Percentiles rank a stretch among this genome's conserved stretches.
Conservation (phyloP, 2,329 filamentous ascomycete species). For the Aspergillus spinulosporus region DNA sequence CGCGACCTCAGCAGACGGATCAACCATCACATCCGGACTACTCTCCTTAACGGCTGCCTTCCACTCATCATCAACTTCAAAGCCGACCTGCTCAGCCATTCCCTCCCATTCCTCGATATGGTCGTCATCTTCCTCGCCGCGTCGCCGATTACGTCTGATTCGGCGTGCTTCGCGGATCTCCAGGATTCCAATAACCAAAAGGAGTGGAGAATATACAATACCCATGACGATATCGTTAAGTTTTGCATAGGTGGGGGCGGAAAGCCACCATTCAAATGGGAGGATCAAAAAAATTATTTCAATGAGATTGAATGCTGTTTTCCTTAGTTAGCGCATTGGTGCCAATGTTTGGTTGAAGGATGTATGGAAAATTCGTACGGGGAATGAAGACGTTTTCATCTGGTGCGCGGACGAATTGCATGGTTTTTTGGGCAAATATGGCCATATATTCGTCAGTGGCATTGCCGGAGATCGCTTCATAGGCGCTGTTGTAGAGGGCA, state of each 20-base stretch:
- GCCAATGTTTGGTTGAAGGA: not conserved
- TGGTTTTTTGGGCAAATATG: constrained; percentile 88
- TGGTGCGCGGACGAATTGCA: constrained; percentile 93
- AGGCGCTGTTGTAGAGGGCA: constrained; percentile 93
- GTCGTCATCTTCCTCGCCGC: constrained; percentile 88
- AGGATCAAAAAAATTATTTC: constrained; percentile 78
- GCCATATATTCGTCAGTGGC: constrained; percentile 95
- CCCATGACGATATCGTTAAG: constrained; percentile 90
- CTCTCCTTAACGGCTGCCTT: constrained; percentile 72
- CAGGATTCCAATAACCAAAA: constrained; percentile 73
- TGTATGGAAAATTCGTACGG: constrained; percentile 43
- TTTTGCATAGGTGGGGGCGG: constrained; percentile 68
- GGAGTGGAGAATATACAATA: constrained; percentile 76
- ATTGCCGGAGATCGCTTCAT: constrained; percentile 90
- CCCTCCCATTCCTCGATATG: constrained; percentile 92
- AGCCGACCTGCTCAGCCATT: constrained; percentile 66
- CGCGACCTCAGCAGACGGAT: constrained; percentile 66
- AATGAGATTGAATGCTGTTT: constrained; percentile 76
- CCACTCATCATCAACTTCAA: constrained; percentile 79
- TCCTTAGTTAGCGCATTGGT: not conserved
- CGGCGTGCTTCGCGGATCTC: constrained; percentile 66
- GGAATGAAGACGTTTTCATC: constrained; percentile 99
- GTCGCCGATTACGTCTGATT: constrained; percentile 70
- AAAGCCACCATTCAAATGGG: constrained; percentile 94
- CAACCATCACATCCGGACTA: constrained; percentile 78